Percentiles rank a stretch among this genome's conserved stretches.
phyloP scores from a whole-genome alignment of 805 yeast species.

The Starmerella apis region DNA sequence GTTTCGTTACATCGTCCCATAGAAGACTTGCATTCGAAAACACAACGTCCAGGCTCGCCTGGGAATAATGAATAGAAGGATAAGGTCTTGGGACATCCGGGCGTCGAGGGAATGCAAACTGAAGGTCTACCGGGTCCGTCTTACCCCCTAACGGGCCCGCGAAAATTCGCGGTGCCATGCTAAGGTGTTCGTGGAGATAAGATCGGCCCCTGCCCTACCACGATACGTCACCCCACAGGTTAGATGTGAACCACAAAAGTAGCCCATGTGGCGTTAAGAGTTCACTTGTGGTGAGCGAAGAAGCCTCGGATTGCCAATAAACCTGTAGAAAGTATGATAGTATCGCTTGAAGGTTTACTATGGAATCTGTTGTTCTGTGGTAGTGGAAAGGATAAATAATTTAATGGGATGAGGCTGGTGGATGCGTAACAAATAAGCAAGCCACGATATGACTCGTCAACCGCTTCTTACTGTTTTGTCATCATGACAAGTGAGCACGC shows the following conservation, averaged over 20 bases:
- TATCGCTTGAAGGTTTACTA: too few species aligned
- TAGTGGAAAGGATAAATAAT: too few species aligned
- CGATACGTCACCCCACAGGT: neutral
- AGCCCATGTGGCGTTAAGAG: too few species aligned
- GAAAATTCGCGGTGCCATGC: slow-evolving; percentile 10
- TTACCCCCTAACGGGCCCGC: slow-evolving; percentile 1
- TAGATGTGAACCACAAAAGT: neutral
- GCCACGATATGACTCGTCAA: too few species aligned
- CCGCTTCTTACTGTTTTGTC: too few species aligned
- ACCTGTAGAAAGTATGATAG: too few species aligned
- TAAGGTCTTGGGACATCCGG: slow-evolving; percentile 12
- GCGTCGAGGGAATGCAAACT: slow-evolving; percentile 15
- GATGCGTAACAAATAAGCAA: too few species aligned
- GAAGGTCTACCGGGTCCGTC: slow-evolving; percentile 4
- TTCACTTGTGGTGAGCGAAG: too few species aligned
- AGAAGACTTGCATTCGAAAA: slow-evolving; percentile 15
- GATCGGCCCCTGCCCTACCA: slow-evolving; percentile 7
- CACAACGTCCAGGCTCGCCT: slow-evolving; percentile 11
- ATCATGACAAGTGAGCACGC: slow-evolving; percentile 12
- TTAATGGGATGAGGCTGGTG: too few species aligned
- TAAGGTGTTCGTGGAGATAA: slow-evolving; percentile 3
- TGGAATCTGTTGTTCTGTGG: too few species aligned
- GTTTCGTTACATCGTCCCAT: slow-evolving; percentile 25
- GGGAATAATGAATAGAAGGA: slow-evolving; percentile 10
- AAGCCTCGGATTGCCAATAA: too few species aligned